phyloP scores from a whole-genome alignment of 2,329 filamentous ascomycete species.

The Fusarium sp. region DNA sequence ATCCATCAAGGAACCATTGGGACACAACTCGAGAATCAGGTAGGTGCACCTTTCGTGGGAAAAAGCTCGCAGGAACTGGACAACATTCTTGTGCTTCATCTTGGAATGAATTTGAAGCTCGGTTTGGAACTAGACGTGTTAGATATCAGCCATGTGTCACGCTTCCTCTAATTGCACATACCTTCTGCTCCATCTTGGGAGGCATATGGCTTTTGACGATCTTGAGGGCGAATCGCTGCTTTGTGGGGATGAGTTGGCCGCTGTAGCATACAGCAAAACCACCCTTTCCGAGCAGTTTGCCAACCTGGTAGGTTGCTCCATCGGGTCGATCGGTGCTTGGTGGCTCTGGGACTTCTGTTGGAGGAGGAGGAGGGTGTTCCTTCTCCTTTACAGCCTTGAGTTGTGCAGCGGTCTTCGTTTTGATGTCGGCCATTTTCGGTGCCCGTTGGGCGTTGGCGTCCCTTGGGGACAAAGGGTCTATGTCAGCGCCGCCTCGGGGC shows the following conservation, averaged over 20 bases:
- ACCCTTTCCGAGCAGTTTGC: constrained; percentile 80
- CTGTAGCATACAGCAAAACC: constrained; percentile 86
- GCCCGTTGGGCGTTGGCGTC: constrained; percentile 71
- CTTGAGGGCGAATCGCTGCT: constrained; percentile 79
- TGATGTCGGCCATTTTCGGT: constrained; percentile 61
- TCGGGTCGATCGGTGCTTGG: constrained; percentile 75
- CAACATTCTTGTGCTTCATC: constrained; percentile 94
- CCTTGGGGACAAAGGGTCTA: constrained; percentile 73
- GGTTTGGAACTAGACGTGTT: constrained; percentile 68
- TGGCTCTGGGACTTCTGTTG: constrained; percentile 68
- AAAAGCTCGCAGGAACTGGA: constrained; percentile 94
- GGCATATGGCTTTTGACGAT: constrained; percentile 88
- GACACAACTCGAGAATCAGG: constrained; percentile 91
- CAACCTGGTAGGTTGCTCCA: constrained; percentile 79
- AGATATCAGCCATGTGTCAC: constrained; percentile 6
- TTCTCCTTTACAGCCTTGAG: constrained; percentile 70
- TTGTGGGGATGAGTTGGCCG: constrained; percentile 73
- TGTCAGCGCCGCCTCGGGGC: constrained; percentile 62
- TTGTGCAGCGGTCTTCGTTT: constrained; percentile 63
- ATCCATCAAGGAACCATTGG: constrained; percentile 96
- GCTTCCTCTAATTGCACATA: constrained; percentile 49
- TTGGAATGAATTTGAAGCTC: constrained; percentile 99
- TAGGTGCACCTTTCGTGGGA: constrained; percentile 90
- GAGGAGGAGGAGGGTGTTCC: constrained; percentile 74
- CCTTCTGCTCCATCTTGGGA: constrained; percentile 86